A percentile compares a stretch with the other conserved stretches of the same genome.
Evolutionary conservation across 208 protist genomes (phyloP).

Genomic region (Zelonia costaricensis): DNA sequence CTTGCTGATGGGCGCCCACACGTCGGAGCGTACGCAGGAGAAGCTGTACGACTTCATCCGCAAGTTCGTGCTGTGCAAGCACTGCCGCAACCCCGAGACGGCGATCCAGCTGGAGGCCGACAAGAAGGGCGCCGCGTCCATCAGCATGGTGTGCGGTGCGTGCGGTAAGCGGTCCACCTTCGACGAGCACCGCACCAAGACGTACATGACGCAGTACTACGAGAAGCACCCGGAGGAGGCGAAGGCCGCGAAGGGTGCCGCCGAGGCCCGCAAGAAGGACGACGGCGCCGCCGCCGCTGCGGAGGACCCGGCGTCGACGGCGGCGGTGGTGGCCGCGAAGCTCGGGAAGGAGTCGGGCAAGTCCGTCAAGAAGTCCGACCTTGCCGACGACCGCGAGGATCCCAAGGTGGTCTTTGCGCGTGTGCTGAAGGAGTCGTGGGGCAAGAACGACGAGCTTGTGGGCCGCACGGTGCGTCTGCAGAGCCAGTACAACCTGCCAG

Average conservation of each 20-base stretch:
- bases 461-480: slow-evolving; percentile 59
- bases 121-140: slow-evolving; percentile 41
- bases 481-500: slow-evolving; percentile 72
- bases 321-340: slow-evolving; percentile 20
- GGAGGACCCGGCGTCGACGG: slow-evolving; percentile 13
- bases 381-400: slow-evolving; percentile 42
- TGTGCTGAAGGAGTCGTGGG: slow-evolving; percentile 43
- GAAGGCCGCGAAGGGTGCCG: slow-evolving; percentile 50
- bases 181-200: slow-evolving; percentile 49
- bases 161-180: slow-evolving; percentile 59
- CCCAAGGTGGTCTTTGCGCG: slow-evolving; percentile 42
- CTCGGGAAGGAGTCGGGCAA: slow-evolving; percentile 20
- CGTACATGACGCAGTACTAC: slow-evolving; percentile 70
- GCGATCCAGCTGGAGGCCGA: slow-evolving; percentile 46
- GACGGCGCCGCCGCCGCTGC: slow-evolving; percentile 25
- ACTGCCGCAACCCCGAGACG: slow-evolving; percentile 91
- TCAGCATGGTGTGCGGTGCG: slow-evolving; percentile 72
- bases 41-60: slow-evolving; percentile 87
- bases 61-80: slow-evolving; percentile 86
- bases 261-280: slow-evolving; percentile 39
- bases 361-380: slow-evolving; percentile 25
- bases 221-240: slow-evolving; percentile 63
- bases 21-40: slow-evolving; percentile 79
- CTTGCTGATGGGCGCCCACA: slow-evolving; percentile 84
- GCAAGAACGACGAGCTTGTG: slow-evolving; percentile 39